Base-by-base conservation (phyloP, 208 protist genomes). In the Crithidia brevicula region DNA sequence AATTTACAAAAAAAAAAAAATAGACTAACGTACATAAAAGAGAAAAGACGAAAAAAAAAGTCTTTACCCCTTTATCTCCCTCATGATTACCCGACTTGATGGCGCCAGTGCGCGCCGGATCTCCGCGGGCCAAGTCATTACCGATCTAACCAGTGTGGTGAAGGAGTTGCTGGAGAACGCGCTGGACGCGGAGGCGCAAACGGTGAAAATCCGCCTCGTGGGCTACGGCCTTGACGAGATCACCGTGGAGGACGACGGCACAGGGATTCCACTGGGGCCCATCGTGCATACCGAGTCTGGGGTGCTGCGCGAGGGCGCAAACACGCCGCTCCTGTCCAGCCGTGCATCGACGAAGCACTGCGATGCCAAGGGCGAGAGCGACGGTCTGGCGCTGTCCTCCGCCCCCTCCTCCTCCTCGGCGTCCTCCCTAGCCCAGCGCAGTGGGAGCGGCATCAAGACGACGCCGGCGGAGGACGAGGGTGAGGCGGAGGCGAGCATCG, bases 151-250 rank as follows among this genome's bases (percentile, higher is more conserved):
- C 16, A 91, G 83, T 60, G 92, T 93, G 30, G 52, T 96, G 46
- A 97, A 97, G 70, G 90, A 97, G 61, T 69, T 95, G 20, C 40
- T 95, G 13, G 93, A 97, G 59, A 97, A 97, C 66, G 82, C 83
- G 8, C 66, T 97, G 27, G 93, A 97, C 53, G 93, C 91, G 3
- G 75, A 83, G 4, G 85, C 91, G 20, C 50, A 20, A 1, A 79
- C 56, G 6, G 74, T 97, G 22, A 86, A 63, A 1, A 76, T 97
- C 11, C 78, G 81, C 16, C 68, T 95, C 22, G 43, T 81, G n/a
- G 56, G 80, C 60, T 93, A 81, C 49, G 93, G 93, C 42, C 42
- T 93, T 13, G 77, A 88, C 30, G 63, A 66, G 45, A 91, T 97
- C 59, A 69, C 70, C 22, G 93, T 96, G 9, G 83, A 94, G 18